Percentiles rank a stretch among this genome's conserved stretches.
Conservation (phyloP, 2,329 filamentous ascomycete genomes). For the Nectriaceae sp. region DNA sequence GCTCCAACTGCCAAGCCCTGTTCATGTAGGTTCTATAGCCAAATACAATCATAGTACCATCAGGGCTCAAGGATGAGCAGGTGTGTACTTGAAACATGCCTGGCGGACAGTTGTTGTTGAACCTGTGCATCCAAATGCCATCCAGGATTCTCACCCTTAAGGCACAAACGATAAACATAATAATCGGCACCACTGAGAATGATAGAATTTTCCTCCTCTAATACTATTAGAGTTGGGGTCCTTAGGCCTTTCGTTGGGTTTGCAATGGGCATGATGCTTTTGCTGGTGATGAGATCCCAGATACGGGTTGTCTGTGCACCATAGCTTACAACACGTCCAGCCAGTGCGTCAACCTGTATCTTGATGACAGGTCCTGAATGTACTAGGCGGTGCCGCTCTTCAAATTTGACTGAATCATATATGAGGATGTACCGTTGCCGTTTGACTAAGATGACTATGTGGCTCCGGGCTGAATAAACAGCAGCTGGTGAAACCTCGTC, state of each 20-base stretch:
- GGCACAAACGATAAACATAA: neutral
- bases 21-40: neutral
- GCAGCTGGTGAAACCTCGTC: neutral
- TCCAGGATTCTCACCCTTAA: neutral
- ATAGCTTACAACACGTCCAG: constrained; percentile 25
- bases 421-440: constrained; percentile 16
- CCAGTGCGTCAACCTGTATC: constrained; percentile 24
- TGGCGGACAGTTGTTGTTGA: neutral
- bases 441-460: constrained; percentile 14
- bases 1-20: neutral
- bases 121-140: neutral
- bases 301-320: constrained; percentile 28
- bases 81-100: neutral
- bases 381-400: constrained; percentile 12
- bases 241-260: constrained; percentile 24
- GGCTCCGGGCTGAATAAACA: constrained; percentile 12
- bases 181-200: neutral
- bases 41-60: neutral
- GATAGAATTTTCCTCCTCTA: constrained; percentile 6
- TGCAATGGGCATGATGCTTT: constrained; percentile 20
- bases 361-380: constrained; percentile 23
- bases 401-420: constrained; percentile 23
- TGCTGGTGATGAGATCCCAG: constrained; percentile 27
- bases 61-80: neutral
- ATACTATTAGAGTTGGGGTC: constrained; percentile 26